Conservation (phyloP, 2,329 filamentous ascomycete species). For the Escovopsis sp. region DNA sequence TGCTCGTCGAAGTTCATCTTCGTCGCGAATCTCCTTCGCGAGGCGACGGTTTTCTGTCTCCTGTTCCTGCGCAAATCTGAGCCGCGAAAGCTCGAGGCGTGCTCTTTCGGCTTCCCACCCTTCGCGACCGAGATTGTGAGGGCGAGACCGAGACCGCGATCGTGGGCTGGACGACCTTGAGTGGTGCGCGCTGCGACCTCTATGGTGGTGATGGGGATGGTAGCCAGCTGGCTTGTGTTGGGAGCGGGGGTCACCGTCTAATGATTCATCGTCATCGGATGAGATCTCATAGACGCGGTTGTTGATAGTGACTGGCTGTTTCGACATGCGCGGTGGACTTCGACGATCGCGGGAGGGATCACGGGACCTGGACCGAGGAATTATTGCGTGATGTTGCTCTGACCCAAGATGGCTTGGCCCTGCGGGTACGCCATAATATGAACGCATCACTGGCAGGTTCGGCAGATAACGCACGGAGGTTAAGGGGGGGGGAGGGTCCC, state of each 20-base stretch:
- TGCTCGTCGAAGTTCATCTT: conserved; percentile 34
- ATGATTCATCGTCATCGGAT: conserved; percentile 24
- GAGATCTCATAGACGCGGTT: conserved; percentile 37
- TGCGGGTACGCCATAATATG: conserved; percentile 25
- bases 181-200: conserved; percentile 13
- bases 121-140: conserved; percentile 27
- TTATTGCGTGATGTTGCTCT: conserved; percentile 31
- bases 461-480: conserved; percentile 32
- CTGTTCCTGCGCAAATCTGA: conserved; percentile 27
- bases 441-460: conserved; percentile 21
- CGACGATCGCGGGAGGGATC: conserved; percentile 33
- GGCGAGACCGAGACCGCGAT: conserved; percentile 22
- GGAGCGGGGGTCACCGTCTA: conserved; percentile 18
- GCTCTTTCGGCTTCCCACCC: conserved; percentile 26
- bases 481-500: conserved; percentile 23
- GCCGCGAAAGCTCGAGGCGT: conserved; percentile 29
- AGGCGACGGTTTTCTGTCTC: conserved; percentile 21
- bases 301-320: conserved; percentile 40
- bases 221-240: conserved; percentile 12
- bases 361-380: conserved; percentile 24
- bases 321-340: conserved; percentile 24
- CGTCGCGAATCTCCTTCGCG: conserved; percentile 28
- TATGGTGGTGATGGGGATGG: conserved; percentile 6
- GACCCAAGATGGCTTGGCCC: conserved; percentile 28
- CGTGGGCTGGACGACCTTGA: conserved; percentile 18